Evolutionary conservation across 495 filamentous ascomycete species (phyloP).

Genomic region (Daldinia childiae): DNA sequence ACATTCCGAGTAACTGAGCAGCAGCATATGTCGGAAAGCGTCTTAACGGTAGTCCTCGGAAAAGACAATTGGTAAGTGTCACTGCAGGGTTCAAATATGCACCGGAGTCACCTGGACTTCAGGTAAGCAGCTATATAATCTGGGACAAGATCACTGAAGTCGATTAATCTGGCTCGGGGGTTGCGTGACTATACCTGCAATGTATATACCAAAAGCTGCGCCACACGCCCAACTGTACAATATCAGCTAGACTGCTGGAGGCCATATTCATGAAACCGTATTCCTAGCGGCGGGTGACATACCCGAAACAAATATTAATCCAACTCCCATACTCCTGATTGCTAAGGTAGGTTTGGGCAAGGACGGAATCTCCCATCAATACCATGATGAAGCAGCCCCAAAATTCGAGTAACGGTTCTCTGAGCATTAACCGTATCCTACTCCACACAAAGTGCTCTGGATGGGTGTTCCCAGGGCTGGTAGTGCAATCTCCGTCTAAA

Average conservation of each 20-base stretch:
- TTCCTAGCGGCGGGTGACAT: neutral
- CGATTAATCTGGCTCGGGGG: neutral
- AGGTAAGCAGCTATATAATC: neutral
- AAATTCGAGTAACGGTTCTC: neutral
- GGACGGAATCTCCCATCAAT: neutral
- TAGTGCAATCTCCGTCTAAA: neutral
- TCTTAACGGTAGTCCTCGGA: neutral
- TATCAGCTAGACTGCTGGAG: neutral
- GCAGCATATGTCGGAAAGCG: neutral
- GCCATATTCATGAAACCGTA: neutral
- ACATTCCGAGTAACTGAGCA: neutral
- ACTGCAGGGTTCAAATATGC: neutral
- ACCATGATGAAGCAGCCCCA: constrained; percentile 8
- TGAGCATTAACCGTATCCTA: neutral
- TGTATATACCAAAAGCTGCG: neutral
- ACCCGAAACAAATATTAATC: constrained; percentile 7
- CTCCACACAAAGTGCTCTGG: neutral
- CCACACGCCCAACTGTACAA: neutral
- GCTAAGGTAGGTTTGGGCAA: constrained; percentile 1
- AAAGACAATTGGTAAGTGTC: neutral
- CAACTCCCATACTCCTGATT: constrained; percentile 3
- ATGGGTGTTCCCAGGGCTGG: neutral
- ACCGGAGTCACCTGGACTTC: neutral
- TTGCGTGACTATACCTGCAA: neutral
- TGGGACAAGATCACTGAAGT: neutral